Percentiles rank a stretch among this genome's conserved stretches.
Evolutionary conservation across 1,284 basidiomycete genomes (phyloP).

Genomic region (Meripilus lineatus): DNA sequence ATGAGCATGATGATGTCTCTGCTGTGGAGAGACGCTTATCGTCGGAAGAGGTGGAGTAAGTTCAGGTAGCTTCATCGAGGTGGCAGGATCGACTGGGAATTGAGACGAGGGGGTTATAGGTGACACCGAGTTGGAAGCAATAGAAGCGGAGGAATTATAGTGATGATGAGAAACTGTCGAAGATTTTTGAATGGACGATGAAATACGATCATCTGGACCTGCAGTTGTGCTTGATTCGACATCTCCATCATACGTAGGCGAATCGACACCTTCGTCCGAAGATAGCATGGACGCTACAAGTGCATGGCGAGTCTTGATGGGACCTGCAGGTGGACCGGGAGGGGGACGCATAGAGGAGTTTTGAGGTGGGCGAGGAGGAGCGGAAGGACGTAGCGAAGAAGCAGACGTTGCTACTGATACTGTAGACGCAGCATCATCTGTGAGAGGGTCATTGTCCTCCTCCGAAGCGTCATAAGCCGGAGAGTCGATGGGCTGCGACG

Average conservation of each 20-base stretch:
- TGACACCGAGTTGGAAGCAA: conserved; percentile 13
- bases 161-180: conserved; percentile 12
- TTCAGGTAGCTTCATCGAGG: conserved; percentile 40
- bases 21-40: conserved; percentile 19
- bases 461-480: conserved; percentile 79
- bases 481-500: conserved; percentile 48
- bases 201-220: conserved; percentile 26
- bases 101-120: conserved; percentile 15
- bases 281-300: conserved; percentile 45
- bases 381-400: conserved; percentile 18
- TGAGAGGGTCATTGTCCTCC: conserved; percentile 79
- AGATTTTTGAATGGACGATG: conserved; percentile 2
- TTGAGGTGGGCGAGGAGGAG: conserved; percentile 20
- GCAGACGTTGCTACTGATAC: conserved; percentile 36
- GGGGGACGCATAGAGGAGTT: neutral
- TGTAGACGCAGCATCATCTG: conserved; percentile 62
- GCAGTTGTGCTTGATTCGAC: conserved; percentile 76
- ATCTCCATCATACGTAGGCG: conserved; percentile 88
- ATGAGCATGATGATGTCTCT: conserved; percentile 13
- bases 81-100: conserved; percentile 28
- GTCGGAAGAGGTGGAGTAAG: conserved; percentile 37
- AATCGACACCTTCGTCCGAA: conserved; percentile 73
- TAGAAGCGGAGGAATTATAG: conserved; percentile 10
- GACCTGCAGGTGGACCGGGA: neutral
- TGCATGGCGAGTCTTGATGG: conserved; percentile 35